phyloP scores from a whole-genome alignment of 208 protist genomes.

The Crithidia bombi region DNA sequence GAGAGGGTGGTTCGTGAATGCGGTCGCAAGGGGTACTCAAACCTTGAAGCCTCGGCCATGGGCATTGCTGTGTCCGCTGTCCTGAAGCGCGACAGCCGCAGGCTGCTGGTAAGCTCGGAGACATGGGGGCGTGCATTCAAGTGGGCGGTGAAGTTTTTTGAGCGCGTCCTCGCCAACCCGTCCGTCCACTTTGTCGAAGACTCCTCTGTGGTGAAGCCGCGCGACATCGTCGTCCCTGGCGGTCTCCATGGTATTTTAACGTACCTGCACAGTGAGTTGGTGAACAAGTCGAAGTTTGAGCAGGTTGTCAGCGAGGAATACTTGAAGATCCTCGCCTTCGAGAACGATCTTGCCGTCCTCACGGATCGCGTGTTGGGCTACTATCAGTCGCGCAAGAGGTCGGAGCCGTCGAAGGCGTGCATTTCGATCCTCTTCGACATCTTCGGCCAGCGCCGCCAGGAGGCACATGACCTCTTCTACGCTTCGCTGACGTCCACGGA shows the following conservation, averaged over 20 bases:
- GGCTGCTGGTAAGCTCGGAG: slow-evolving; percentile 47
- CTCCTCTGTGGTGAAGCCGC: slow-evolving; percentile 29
- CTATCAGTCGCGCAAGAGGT: slow-evolving; percentile 47
- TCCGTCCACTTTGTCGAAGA: slow-evolving; percentile 49
- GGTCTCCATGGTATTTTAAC: slow-evolving; percentile 55
- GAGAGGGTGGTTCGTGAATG: slow-evolving; percentile 52
- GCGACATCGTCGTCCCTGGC: slow-evolving; percentile 50
- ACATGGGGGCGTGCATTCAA: slow-evolving; percentile 59
- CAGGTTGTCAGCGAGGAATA: slow-evolving; percentile 46
- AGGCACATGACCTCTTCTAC: slow-evolving; percentile 77
- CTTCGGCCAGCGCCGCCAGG: slow-evolving; percentile 65
- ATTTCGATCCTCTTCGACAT: slow-evolving; percentile 68
- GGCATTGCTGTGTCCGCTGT: slow-evolving; percentile 48
- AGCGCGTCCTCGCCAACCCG: slow-evolving; percentile 44
- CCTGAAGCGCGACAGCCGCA: slow-evolving; percentile 53
- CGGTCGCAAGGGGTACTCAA: slow-evolving; percentile 43
- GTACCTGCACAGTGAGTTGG: slow-evolving; percentile 56
- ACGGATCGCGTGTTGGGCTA: slow-evolving; percentile 63
- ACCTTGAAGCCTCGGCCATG: slow-evolving; percentile 59
- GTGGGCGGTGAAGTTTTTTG: slow-evolving; percentile 41
- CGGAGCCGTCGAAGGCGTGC: slow-evolving; percentile 46
- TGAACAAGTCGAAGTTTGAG: slow-evolving; percentile 63
- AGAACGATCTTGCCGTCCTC: slow-evolving; percentile 76
- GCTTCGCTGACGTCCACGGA: slow-evolving; percentile 27
- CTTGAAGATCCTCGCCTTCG: slow-evolving; percentile 58